A percentile compares a stretch with the other conserved stretches of the same genome.
phyloP scores from a whole-genome alignment of 148 eudicot genomes.

The Vaccinium vitisidaea region DNA sequence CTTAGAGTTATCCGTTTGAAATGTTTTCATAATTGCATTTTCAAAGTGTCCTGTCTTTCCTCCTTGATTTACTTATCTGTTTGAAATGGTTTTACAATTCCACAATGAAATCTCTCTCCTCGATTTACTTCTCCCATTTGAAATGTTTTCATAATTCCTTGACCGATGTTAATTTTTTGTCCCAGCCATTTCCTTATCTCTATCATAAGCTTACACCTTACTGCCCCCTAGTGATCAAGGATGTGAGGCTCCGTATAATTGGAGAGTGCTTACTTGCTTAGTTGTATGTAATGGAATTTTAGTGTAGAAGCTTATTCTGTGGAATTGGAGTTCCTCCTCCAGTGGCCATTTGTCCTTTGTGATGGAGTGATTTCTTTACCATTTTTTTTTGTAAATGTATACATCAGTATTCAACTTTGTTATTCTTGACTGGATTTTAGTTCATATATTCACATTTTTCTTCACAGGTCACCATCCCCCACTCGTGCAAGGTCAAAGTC shows the following conservation, averaged over 20 bases:
- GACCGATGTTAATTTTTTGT: not conserved
- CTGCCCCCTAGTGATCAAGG: not conserved
- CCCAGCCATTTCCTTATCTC: not conserved
- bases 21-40: too few species aligned
- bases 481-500: slow-evolving; percentile 54
- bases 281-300: not conserved
- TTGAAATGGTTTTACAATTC: too few species aligned
- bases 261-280: not conserved
- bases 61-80: too few species aligned
- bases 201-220: not conserved
- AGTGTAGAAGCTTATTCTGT: not conserved
- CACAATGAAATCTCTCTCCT: too few species aligned
- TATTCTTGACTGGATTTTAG: not conserved
- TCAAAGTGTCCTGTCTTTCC: too few species aligned
- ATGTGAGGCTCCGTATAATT: not conserved
- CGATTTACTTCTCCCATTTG: too few species aligned
- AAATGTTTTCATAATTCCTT: too few species aligned
- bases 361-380: not conserved
- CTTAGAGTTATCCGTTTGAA: too few species aligned
- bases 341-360: not conserved
- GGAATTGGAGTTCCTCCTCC: not conserved
- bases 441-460: not conserved
- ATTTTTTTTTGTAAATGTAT: not conserved
- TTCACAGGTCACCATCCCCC: slow-evolving; percentile 64
- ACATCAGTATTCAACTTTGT: not conserved